These are phyloP conservation scores for Phytophthora tentaculata DNA, from an alignment of 352 stramenopile genomes.

Conservation along the genomic window DNA sequence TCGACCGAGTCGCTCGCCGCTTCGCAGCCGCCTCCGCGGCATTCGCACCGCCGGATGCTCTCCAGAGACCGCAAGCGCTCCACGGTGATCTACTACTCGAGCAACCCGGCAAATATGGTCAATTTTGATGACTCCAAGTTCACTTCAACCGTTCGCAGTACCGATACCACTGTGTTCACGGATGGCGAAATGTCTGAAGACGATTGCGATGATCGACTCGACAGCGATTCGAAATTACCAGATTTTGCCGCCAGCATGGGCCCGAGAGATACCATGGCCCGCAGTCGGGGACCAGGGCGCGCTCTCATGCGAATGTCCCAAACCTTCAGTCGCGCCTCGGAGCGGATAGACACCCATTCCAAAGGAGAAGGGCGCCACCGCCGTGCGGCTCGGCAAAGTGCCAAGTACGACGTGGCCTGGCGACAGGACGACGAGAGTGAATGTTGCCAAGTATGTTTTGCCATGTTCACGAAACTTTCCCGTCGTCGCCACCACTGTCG, in stretches of 20 bases:
- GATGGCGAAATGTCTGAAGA: constrained; percentile 41
- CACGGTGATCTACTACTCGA: constrained; percentile 47
- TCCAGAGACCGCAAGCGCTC: constrained; percentile 38
- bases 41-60: constrained; percentile 26
- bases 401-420: constrained; percentile 82
- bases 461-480: constrained; percentile 76
- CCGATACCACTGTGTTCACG: constrained; percentile 25
- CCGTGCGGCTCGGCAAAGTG: constrained; percentile 35
- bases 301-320: constrained; percentile 33
- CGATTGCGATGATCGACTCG: constrained; percentile 32
- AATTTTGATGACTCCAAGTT: constrained; percentile 12
- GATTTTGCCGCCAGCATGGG: constrained; percentile 42
- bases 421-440: constrained; percentile 57
- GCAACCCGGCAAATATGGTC: neutral
- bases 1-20: constrained; percentile 18
- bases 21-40: constrained; percentile 34
- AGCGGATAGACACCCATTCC: constrained; percentile 26
- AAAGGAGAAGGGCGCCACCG: constrained; percentile 14
- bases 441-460: constrained; percentile 75
- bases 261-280: constrained; percentile 16
- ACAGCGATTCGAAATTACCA: constrained; percentile 18
- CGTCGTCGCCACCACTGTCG: constrained; percentile 82
- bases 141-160: constrained; percentile 5
- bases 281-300: constrained; percentile 19
- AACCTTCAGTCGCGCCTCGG: constrained; percentile 38